Base-by-base conservation (phyloP, 73 alveolate species). In the Breviolum minutum region DNA sequence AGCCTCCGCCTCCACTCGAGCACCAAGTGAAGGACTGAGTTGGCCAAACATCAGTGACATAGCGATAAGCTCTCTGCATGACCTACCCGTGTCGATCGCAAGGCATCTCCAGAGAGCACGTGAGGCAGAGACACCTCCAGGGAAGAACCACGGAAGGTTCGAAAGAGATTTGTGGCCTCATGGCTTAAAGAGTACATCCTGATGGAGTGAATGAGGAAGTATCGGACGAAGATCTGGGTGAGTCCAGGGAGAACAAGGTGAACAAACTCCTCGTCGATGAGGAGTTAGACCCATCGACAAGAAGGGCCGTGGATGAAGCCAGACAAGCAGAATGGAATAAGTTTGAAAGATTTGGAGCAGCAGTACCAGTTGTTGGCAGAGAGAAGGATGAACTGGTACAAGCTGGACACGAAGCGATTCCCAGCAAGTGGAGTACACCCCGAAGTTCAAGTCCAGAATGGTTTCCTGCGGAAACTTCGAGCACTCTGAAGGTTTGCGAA, bases 291-390 rank as follows among this genome's bases (percentile, higher is more conserved):
- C 95, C 95, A 7, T 64, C 61, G 63, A 24, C 63, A 60, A 77
- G 63, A 63, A 86, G 22, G 27, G 79, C 64, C 22, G 22, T 86
- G 4, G 24, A n/a, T 13, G 79, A 22, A 9, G 22, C 95, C 61
- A 17, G 95, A 4, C 30, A 60, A 14, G 81, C 26, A 13, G 95
- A 86, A 24, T 86, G 95, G 95, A 32, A 14, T n/a, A 86, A 86
- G 95, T 86, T 66, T 27, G 54, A 86, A 30, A 9, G 71, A 63
- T 86, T 86, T 30, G 68, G 68, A 19, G 95, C 95, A 40, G 79
- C 70, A 3, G 48, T 63, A 6, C 62, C 30, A 26, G n/a, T 86
- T 61, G 17, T 12, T 62, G 74, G n/a, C 9, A 24, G 10, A 0
- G 27, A 22, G 3, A 66, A 9, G 16, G 80, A 61, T 9, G 80